These are phyloP conservation scores for Crinitomyces ghanaensis DNA, from an alignment of 805 yeast species.

Conservation along the genomic window DNA sequence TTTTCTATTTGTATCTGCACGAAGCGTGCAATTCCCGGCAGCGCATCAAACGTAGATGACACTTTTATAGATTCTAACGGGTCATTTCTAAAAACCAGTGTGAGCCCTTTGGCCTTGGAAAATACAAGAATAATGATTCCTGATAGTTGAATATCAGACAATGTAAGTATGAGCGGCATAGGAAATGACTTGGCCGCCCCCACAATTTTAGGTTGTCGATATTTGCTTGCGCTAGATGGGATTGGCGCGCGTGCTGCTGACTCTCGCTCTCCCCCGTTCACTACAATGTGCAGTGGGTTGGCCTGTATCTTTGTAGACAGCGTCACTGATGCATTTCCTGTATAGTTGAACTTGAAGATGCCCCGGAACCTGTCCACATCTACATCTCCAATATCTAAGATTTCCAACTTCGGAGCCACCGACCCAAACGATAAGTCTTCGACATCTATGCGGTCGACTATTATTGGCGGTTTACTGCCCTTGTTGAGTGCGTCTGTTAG, in stretches of 20 bases:
- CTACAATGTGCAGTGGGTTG: constrained; percentile 65
- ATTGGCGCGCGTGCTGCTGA: constrained; percentile 28
- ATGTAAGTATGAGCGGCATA: constrained; percentile 64
- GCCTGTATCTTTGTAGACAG: constrained; percentile 72
- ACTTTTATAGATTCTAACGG: constrained; percentile 77
- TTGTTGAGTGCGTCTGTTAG: constrained; percentile 26
- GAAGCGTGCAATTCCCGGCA: constrained; percentile 73
- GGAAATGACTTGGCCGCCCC: constrained; percentile 58
- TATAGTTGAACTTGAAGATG: constrained; percentile 58
- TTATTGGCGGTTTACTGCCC: constrained; percentile 25
- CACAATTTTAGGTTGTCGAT: constrained; percentile 56
- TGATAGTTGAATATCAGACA: constrained; percentile 58
- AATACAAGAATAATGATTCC: constrained; percentile 82
- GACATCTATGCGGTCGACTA: constrained; percentile 40
- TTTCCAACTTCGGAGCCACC: constrained; percentile 62
- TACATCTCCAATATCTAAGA: constrained; percentile 65
- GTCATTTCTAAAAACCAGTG: constrained; percentile 79
- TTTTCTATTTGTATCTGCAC: constrained; percentile 72
- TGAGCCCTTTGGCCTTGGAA: constrained; percentile 69
- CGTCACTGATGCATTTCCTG: constrained; percentile 63
- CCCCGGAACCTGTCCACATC: constrained; percentile 42
- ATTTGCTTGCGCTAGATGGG: too few species aligned
- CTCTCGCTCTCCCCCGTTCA: too few species aligned
- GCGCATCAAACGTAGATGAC: constrained; percentile 75
- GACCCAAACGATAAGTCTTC: constrained; percentile 62